Evolutionary conservation across 2,329 filamentous ascomycete genomes (phyloP), one percentile per base, ranked within the genome.

Genomic region (Catunica adiposa): DNA sequence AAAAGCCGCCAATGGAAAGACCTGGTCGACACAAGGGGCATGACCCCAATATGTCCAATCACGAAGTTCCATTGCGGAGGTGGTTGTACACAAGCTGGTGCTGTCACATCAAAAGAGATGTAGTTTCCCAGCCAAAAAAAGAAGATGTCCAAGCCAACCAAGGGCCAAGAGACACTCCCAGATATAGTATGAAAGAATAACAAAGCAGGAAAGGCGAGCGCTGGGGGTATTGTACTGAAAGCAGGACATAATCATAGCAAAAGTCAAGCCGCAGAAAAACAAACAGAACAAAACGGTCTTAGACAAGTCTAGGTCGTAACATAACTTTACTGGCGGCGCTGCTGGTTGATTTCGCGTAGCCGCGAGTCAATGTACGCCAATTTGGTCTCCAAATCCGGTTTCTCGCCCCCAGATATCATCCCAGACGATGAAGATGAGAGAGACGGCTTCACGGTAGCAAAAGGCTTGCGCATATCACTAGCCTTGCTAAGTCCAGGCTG

Each of bases 311-410:
- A n/a, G n/a, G n/a, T n/a, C n/a, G n/a, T n/a, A n/a, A n/a, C n/a
- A n/a, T n/a, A n/a, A n/a, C n/a, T 26, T 56, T 6, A 76, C 75
- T 53, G 71, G 71, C 57, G 69, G 68, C 7, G 65, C 67, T 44
- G 67, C 66, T 68, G 71, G 58, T 75, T 72, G 57, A 80, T 68
- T 58, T 78, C 74, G 60, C 73, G 74, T 46, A 80, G 71, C 38
- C 76, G 73, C 61, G 78, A 72, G 62, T 80, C 77, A 50, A 80
- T 72, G 59, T 80, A 79, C 3, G 77, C 75, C 56, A 80, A 66
- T 9, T 76, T 74, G 37, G 70, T 71, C 22, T 72, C 70, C 46
- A 80, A 65, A 38, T 71, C 73, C 14, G 72, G 66, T 56, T 69
- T 68, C 22, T 68, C 65, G 62, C 65, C 20, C 66, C 63, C 42